Base-by-base conservation (phyloP, 23 red algal species). In the Gracilaria gracilis region DNA sequence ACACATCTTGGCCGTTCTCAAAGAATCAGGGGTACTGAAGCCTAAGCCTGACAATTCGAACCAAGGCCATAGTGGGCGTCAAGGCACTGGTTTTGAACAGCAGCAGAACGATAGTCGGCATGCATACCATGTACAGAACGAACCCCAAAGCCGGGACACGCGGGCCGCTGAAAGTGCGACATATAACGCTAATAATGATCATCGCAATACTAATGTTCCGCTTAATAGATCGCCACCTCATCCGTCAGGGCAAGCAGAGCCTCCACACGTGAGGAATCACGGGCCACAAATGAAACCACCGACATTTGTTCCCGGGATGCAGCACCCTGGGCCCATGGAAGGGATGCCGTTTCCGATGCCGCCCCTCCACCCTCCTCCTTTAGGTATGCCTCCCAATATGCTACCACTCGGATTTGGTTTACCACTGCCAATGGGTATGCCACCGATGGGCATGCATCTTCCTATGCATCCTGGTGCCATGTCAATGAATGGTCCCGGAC, bases 291-390 rank as follows among this genome's bases (percentile, higher is more conserved):
- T 77, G 72, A 77, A 77, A 50, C 72, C 72, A 14, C 42, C 72
- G 9, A 16, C 65, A 75, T 90, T 90, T 71, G 54, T 33, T 20
- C 87, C 20, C 8, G 71, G 74, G 21, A 75, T 81, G 57, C 67
- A 78, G 15, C 87, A 79, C 9, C 54, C 44, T 20, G 87, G 87
- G 29, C 57, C 74, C 51, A 81, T 90, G 54, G 87, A 90, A 23
- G 73, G 87, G 15, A 77, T 90, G 67, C 87, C 87, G 40, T 90
- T 90, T 54, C 53, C 58, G 87, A 79, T 79, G 71, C 87, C 87
- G 23, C 71, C 74, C 21, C 54, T 79, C 49, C 79, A 59, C 58
- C 85, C 85, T 34, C 74, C 74, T 25, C 74, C 87, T 4, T 39
- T 90, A 19, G 75, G 87, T 39, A 80, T 90, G 71, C 55, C 49